Evolutionary conservation across 2,329 filamentous ascomycete genomes (phyloP).

Genomic region (Sordariomycetes sp.): DNA sequence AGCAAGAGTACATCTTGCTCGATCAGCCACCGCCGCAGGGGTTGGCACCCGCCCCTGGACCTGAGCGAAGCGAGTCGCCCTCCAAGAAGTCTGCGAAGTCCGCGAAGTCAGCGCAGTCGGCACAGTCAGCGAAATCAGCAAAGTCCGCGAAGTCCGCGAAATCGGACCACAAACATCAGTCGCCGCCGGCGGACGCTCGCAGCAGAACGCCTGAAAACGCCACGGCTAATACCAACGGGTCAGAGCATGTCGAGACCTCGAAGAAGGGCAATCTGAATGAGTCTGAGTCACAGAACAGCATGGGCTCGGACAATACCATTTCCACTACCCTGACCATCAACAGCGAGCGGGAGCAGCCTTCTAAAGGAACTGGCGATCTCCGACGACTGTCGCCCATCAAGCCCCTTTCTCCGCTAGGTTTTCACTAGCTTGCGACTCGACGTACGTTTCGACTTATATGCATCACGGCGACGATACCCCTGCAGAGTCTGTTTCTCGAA

Average conservation of each 20-base stretch:
- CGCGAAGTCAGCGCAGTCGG: no score
- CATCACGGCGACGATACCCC: no score
- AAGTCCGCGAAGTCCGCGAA: background rate
- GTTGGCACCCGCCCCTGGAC: constrained; percentile 14
- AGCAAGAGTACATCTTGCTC: constrained; percentile 56
- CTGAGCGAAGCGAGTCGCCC: no score
- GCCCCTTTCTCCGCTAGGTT: constrained; percentile 35
- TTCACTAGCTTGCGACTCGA: background rate
- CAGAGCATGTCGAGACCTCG: background rate
- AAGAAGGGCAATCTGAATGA: background rate
- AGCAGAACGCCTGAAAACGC: background rate
- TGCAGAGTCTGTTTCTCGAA: constrained; percentile 1
- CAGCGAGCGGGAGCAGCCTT: constrained; percentile 21
- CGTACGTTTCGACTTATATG: background rate
- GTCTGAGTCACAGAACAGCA: constrained; percentile 25
- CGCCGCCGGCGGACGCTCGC: background rate
- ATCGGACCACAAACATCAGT: no score
- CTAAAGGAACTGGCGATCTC: constrained; percentile 28
- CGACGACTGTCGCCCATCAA: constrained; percentile 57
- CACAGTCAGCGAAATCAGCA: no score
- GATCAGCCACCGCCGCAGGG: constrained; percentile 47
- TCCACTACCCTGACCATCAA: constrained; percentile 37
- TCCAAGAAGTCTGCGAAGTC: no score
- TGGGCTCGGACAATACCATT: constrained; percentile 29
- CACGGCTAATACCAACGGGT: background rate